Base-by-base conservation (phyloP, 2,329 filamentous ascomycete genomes). In the Clarireedia monteithiana region DNA sequence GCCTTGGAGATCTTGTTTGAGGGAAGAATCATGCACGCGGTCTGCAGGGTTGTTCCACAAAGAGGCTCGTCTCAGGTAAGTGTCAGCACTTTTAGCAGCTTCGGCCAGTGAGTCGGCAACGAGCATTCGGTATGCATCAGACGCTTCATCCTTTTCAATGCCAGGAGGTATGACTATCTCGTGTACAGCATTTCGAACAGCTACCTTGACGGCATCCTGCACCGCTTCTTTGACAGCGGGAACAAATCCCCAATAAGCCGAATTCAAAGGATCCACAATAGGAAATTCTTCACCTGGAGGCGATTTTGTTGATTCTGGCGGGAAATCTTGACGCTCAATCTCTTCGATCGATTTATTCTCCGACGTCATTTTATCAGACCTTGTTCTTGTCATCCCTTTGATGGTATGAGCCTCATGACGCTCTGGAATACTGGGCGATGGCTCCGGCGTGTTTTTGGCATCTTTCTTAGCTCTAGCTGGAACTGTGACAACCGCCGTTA, bases 161-260 rank as follows among this genome's bases (percentile, higher is more conserved):
- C 59, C 60, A 39, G 60, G 50, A 10, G 64, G 65, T 14, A 63
- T 49, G 2, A 58, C 49, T 39, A 60, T 59, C 3, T 63, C 62
- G 10, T 61, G 54, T 1, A 68, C 63, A 23, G 61, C 63, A 56
- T 62, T 64, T 9, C 51, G 60, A 17, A 67, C 65, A 42, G 64
- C 66, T n/a, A 54, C 50, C 51, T 64, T 60, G 2, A 68, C 62
- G n/a, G 62, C 64, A 56, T 60, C 59, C 26, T 67, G 61, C 17
- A 67, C 62, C 3, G 59, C 62, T 34, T 66, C 64, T 46, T 63
- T 65, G 6, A 66, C 59, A 7, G 49, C 48, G 23, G 65, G 66
- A 17, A 62, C 59, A 57, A 67, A 68, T 1, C 64, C 65, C 66
- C 65, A 67, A 30, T 68, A 67, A 20, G 58, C 53, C 26, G 60